Evolutionary conservation across 345 rosid species (phyloP).

Genomic region (Excoecaria cochinchinensis): DNA sequence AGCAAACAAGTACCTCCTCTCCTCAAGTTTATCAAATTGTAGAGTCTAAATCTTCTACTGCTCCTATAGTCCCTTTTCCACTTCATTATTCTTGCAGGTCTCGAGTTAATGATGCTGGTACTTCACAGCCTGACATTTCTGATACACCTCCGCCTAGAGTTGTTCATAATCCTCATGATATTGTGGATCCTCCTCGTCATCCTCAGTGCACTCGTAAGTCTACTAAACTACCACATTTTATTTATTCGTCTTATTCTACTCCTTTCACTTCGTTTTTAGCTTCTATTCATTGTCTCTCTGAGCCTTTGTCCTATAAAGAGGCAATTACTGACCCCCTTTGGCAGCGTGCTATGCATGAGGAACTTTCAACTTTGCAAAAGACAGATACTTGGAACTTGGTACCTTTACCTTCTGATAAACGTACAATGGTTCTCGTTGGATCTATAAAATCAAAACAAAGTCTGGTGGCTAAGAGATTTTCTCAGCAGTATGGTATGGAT

Average conservation of each 20-base stretch:
- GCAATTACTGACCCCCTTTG: background rate
- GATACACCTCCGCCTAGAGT: too few species aligned
- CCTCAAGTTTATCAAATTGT: too few species aligned
- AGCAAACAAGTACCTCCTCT: too few species aligned
- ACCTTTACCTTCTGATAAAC: background rate
- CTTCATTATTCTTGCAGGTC: too few species aligned
- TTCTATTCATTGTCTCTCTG: background rate
- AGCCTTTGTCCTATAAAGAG: background rate
- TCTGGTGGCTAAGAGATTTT: background rate
- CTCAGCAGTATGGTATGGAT: background rate
- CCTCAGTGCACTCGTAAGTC: background rate
- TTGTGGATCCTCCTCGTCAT: too few species aligned
- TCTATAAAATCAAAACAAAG: background rate
- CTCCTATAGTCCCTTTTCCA: too few species aligned
- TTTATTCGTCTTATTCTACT: background rate
- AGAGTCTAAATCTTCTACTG: too few species aligned
- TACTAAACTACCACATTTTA: background rate
- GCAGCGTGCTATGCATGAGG: background rate
- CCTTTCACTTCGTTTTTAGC: background rate
- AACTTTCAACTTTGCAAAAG: background rate
- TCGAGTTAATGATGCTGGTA: too few species aligned
- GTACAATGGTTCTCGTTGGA: background rate
- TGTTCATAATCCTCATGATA: too few species aligned
- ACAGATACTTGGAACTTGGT: background rate
- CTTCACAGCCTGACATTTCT: too few species aligned